Evolutionary conservation across 129 eudicot genomes (phyloP).

Genomic region (Silybum marianum): DNA sequence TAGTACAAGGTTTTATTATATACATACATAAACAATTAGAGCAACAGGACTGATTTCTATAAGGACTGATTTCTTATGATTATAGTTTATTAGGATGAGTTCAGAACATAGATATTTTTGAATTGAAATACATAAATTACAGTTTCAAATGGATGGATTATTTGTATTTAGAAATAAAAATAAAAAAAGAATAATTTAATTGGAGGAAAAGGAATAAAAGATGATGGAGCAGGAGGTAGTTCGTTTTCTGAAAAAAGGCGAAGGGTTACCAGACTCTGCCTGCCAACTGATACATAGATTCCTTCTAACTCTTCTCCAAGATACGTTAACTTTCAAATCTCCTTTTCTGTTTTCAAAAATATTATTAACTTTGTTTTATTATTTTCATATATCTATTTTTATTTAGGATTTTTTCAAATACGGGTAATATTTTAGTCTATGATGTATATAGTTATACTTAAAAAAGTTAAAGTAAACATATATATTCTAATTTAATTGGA

Average conservation of each 20-base stretch:
- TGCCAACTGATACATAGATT: slow-evolving; percentile 32
- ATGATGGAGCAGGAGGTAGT: slow-evolving; percentile 13
- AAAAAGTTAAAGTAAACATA: too few species aligned
- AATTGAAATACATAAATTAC: not conserved
- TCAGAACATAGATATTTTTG: not conserved
- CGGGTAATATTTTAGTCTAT: too few species aligned
- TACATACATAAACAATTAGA: too few species aligned
- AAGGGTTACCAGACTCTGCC: not conserved
- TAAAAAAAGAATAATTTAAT: not conserved
- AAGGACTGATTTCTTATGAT: too few species aligned
- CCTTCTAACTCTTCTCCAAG: slow-evolving; percentile 14
- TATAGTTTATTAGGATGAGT: too few species aligned
- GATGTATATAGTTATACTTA: too few species aligned
- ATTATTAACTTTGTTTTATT: not conserved
- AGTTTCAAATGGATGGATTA: not conserved
- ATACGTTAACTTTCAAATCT: slow-evolving; percentile 10
- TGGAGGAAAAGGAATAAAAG: slow-evolving; percentile 15
- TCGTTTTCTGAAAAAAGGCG: slow-evolving; percentile 4
- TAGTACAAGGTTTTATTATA: too few species aligned
- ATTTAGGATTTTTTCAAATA: too few species aligned
- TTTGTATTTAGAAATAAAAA: not conserved
- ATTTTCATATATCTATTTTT: not conserved
- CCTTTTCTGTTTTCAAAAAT: not conserved
- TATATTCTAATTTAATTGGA: too few species aligned
- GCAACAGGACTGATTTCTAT: too few species aligned